Base-by-base conservation (phyloP, 139 green algal species). In the Bryopsis sp. region DNA sequence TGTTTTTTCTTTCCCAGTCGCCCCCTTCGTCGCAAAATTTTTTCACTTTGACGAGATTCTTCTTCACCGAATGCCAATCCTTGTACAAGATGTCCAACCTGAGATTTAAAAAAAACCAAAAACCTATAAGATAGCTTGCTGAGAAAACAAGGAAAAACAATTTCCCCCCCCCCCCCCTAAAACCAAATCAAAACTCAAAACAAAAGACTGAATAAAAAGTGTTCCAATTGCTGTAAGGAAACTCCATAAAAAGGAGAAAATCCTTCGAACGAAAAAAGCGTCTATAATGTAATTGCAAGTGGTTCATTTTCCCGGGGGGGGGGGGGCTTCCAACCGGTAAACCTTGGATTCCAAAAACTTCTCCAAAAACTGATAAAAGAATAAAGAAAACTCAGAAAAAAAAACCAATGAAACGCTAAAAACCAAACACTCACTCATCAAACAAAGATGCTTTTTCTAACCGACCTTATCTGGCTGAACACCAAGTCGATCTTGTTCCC, bases 1-100 rank as follows among this genome's bases (percentile, higher is more conserved):
- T 86, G 82, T 99, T 99, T 74, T 97, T 97, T 58, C 93, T 84
- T 86, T 99, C 95, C 95, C 95, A 99, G 86, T 99, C 95, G 1
- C 90, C 94, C 0, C 91, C 92, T 32, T 90, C 80, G 32, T 87
- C 87, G 37, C 91, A 94, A 67, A 98, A 74, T 64, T 76, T 71
- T 72, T 88, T 83, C 0, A 79, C 83, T 24, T 74, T 70, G 1
- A 78, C 78, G 24, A 97, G 73, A 59, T 82, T 58, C 24, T 76
- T 68, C 83, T 91, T 91, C 58, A 95, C 82, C 0, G 63, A 71
- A 2, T 72, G 59, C 86, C 82, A 91, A 77, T 97, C 87, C 4
- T 81, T 77, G 29, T 87, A 81, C 7, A 88, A 82, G 29, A 98
- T 88, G 32, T 82, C 79, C 31, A 97, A 74, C 50, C 90, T 89